phyloP scores from a whole-genome alignment of 202 grass and related monocot genomes.

The Alloteropsis angusta region DNA sequence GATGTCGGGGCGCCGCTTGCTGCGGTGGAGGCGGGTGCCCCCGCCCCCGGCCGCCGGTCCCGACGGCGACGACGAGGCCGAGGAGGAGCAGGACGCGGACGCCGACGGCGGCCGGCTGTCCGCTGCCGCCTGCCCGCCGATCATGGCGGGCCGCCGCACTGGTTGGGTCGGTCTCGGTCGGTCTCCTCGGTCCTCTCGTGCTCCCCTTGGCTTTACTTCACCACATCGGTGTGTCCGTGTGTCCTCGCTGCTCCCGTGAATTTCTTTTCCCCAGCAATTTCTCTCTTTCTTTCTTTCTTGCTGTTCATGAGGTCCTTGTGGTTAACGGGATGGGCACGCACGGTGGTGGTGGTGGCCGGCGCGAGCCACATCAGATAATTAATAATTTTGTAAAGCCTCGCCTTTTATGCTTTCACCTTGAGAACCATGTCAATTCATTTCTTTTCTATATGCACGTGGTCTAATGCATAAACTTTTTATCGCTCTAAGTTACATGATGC shows the following conservation, averaged over 20 bases:
- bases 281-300: neutral
- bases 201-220: neutral
- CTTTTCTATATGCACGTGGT: too few relatives aligned
- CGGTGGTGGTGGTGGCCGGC: neutral
- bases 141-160: slow-evolving; percentile 18
- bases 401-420: neutral
- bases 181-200: slow-evolving; percentile 10
- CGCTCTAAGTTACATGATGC: too few relatives aligned
- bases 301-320: neutral
- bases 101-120: slow-evolving; percentile 21
- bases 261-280: neutral
- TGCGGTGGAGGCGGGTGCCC: neutral
- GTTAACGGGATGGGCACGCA: slow-evolving; percentile 15
- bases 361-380: neutral
- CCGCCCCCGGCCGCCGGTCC: neutral
- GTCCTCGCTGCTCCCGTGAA: neutral
- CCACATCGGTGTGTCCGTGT: neutral
- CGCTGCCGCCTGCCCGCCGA: slow-evolving; percentile 23
- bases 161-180: neutral
- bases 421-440: too few relatives aligned
- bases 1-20: slow-evolving; percentile 35
- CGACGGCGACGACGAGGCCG: slow-evolving; percentile 15
- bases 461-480: too few relatives aligned
- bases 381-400: neutral
- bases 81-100: slow-evolving; percentile 35